Base-by-base conservation (phyloP, 1,284 basidiomycete species). In the Naganishia sp. region DNA sequence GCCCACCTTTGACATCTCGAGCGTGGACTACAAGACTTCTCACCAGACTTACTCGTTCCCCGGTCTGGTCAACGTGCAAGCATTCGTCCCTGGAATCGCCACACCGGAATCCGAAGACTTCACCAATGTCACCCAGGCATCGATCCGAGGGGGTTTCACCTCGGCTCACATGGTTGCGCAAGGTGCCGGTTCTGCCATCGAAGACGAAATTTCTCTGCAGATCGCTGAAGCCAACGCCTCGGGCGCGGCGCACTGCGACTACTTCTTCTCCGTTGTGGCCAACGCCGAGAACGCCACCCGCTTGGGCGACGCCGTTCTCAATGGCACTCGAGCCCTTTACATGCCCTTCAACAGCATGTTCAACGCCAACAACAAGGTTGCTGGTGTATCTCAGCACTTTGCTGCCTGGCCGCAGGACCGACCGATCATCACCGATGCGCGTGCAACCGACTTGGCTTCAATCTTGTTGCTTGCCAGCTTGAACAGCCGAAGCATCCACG, bases 21-120 rank as follows among this genome's bases (percentile, higher is more conserved):
- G 84, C 66, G 85, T 97, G 71, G 96, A 99, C 79, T 92, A 87
- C 82, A 97, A 99, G 86, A 94, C 90, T 58, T 94, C 94, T 32
- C 92, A 95, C 79, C 84, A 86, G 63, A 94, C 92, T 1, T 88
- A 93, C 77, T 88, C 86, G 15, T 91, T 99, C 85, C 94, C 95
- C 17, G 95, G 95, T 6, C 83, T 99, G 35, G 83, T 98, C 79
- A 94, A 94, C 73, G 85, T 97, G 58, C 86, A 90, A 51, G 86
- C 92, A 3, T 98, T 93, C 75, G 86, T 94, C n/a, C 94, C 95
- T 17, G 83, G 83, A 68, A 84, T 85, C 10, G 80, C 84, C 45
- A 76, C 83, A n/a, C 75, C 76, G 17, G 82, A 82, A 55, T 88
- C 85, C 46, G 78, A 83, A 42, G 90, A 91, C 74, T 84, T 94